Percentiles rank a stretch among this genome's conserved stretches.
Conservation (phyloP, 2,329 filamentous ascomycete species). For the Elsinoe arachidis region DNA sequence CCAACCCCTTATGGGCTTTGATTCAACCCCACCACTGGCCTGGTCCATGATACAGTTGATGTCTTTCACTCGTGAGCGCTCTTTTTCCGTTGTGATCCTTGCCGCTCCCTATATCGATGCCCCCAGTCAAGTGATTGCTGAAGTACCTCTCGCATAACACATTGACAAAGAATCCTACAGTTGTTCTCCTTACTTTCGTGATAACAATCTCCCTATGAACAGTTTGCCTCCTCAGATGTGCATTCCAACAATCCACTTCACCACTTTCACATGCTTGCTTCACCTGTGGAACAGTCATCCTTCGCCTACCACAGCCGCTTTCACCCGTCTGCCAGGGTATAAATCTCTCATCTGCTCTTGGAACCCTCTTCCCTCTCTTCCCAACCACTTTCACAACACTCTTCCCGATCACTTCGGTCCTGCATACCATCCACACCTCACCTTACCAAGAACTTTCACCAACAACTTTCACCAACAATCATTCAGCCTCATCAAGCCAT, state of each 20-base stretch:
- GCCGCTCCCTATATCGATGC: too few relatives aligned
- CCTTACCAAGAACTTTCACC: not conserved
- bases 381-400: not conserved
- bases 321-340: not conserved
- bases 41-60: too few relatives aligned
- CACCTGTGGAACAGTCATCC: not conserved
- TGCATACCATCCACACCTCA: not conserved
- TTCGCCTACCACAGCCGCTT: not conserved
- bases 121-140: not conserved
- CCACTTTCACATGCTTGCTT: not conserved
- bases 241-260: too few relatives aligned
- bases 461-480: not conserved
- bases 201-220: too few relatives aligned
- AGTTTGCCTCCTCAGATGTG: too few relatives aligned
- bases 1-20: too few relatives aligned
- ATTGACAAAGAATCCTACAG: too few relatives aligned
- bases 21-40: too few relatives aligned
- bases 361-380: not conserved
- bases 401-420: not conserved
- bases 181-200: too few relatives aligned
- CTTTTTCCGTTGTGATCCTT: too few relatives aligned
- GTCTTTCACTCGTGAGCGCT: too few relatives aligned
- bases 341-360: not conserved
- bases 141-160: not conserved
- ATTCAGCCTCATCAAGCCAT: too few relatives aligned